Percentiles rank a stretch among this genome's conserved stretches.
Conservation (phyloP, 73 alveolate genomes). For the Paramecium caudatum region DNA sequence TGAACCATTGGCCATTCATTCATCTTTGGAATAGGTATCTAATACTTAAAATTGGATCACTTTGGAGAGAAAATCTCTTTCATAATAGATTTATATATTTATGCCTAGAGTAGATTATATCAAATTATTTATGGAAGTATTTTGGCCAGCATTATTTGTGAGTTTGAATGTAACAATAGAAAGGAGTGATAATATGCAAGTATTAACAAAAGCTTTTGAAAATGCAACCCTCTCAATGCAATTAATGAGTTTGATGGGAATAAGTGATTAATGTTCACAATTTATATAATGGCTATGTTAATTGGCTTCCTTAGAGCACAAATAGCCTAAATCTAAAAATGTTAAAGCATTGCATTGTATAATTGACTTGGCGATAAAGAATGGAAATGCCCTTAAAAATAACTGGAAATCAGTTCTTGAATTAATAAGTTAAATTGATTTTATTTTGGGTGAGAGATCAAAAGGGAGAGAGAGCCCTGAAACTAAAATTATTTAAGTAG, state of each 20-base stretch:
- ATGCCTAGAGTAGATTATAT: slow-evolving; percentile 46
- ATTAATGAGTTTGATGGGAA: slow-evolving; percentile 17
- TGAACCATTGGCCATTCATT: slow-evolving; percentile 71
- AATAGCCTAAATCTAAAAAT: neutral
- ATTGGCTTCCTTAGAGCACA: slow-evolving; percentile 17
- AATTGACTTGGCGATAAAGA: neutral
- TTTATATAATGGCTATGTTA: slow-evolving; percentile 16
- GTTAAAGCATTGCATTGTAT: neutral
- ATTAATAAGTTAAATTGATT: slow-evolving; percentile 51
- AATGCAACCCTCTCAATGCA: neutral
- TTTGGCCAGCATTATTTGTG: slow-evolving; percentile 67
- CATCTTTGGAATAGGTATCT: slow-evolving; percentile 1
- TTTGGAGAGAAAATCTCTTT: slow-evolving; percentile 46
- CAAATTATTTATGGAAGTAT: slow-evolving; percentile 45
- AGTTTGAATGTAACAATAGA: slow-evolving; percentile 49
- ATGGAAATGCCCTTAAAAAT: slow-evolving; percentile 27
- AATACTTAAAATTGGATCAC: slow-evolving; percentile 17
- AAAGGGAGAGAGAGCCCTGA: neutral
- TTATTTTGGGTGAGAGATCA: neutral
- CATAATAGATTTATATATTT: neutral
- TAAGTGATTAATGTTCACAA: neutral
- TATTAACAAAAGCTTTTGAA: neutral
- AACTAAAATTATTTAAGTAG: slow-evolving; percentile 3
- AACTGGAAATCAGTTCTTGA: slow-evolving; percentile 56
- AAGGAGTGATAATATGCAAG: neutral